Evolutionary conservation across 192 early-diverging fungal species (phyloP), one percentile per base, ranked within the genome.

Genomic region (Coemansia sp.): DNA sequence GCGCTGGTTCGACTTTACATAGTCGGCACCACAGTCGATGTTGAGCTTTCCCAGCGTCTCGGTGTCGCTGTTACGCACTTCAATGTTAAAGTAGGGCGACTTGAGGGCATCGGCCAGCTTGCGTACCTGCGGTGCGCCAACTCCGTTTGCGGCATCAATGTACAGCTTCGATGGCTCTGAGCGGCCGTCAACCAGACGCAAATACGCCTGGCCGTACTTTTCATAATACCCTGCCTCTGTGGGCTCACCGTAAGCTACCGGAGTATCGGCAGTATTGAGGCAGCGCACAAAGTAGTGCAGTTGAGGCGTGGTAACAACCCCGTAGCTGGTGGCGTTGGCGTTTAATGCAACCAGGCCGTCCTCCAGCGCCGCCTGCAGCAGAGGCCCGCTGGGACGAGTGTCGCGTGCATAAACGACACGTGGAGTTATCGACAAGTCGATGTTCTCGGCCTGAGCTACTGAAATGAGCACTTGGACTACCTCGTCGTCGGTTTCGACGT

Each of bases 111-210:
- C 74, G 5, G 80, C 59, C 43, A 99, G 81, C 63, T 90, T 88
- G 50, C 80, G 81, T 60, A 96, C 80, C 65, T 92, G 89, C 48
- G 90, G 89, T 28, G 94, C 96, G 50, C 97, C 97, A 23, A 99
- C 91, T 40, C 97, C 97, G 59, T 99, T 98, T 12, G 97, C 97
- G 28, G 88, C 86, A 64, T 99, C 97, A 30, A 98, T 84, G 46
- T 82, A 53, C 42, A 99, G 72, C 37, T 82, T 65, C 18, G 92
- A 83, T 11, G 87, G 77, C 20, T 61, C 66, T 28, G 83, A 60
- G 61, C 88, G 88, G 33, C 90, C 94, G 28, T 80, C 78, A 41
- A 95, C 87, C 45, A 94, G 78, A 26, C 80, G 81, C 68, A 88
- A 83, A 72, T 82, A 99, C 13, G 97, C 97, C 35, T 68, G 70